These are phyloP conservation scores for Boletus sensibilis DNA, from an alignment of 768 basidiomycete genomes.

Conservation along the genomic window DNA sequence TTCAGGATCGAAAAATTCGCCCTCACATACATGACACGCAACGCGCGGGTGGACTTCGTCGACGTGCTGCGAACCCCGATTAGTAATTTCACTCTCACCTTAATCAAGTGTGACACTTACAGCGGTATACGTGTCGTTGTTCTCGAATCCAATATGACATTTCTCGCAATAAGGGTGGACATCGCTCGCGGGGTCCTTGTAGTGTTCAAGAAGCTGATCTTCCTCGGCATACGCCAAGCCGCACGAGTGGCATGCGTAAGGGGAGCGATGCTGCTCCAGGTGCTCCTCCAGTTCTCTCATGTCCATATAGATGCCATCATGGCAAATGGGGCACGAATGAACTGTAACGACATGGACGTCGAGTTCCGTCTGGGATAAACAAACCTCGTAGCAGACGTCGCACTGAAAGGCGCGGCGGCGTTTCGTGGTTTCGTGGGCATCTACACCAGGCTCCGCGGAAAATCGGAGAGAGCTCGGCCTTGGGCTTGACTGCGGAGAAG, in stretches of 20 bases:
- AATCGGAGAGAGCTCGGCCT: slow-evolving; percentile 10
- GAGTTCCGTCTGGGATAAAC: slow-evolving; percentile 25
- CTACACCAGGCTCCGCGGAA: slow-evolving; percentile 9
- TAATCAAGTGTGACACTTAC: slow-evolving; percentile 23
- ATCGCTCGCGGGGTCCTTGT: slow-evolving; percentile 34
- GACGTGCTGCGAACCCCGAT: slow-evolving; percentile 37
- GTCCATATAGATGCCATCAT: slow-evolving; percentile 32
- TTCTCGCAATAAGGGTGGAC: slow-evolving; percentile 38
- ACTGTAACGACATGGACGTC: slow-evolving; percentile 31
- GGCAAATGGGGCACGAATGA: slow-evolving; percentile 34
- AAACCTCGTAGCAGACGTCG: slow-evolving; percentile 25
- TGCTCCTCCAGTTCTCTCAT: slow-evolving; percentile 26
- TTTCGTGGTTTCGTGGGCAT: background rate
- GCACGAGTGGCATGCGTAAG: slow-evolving; percentile 27
- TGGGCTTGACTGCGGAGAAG: slow-evolving; percentile 15
- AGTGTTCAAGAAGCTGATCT: slow-evolving; percentile 41
- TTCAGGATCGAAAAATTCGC: slow-evolving; percentile 20
- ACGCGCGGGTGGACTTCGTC: slow-evolving; percentile 37
- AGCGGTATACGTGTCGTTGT: slow-evolving; percentile 25
- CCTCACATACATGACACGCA: slow-evolving; percentile 33
- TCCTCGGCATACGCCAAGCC: slow-evolving; percentile 29
- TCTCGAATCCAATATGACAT: slow-evolving; percentile 38
- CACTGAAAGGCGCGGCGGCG: slow-evolving; percentile 15
- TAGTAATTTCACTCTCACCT: background rate
- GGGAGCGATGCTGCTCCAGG: slow-evolving; percentile 29